phyloP scores from a whole-genome alignment of 1,139 yeast genomes.

The Protomyces pachydermus region DNA sequence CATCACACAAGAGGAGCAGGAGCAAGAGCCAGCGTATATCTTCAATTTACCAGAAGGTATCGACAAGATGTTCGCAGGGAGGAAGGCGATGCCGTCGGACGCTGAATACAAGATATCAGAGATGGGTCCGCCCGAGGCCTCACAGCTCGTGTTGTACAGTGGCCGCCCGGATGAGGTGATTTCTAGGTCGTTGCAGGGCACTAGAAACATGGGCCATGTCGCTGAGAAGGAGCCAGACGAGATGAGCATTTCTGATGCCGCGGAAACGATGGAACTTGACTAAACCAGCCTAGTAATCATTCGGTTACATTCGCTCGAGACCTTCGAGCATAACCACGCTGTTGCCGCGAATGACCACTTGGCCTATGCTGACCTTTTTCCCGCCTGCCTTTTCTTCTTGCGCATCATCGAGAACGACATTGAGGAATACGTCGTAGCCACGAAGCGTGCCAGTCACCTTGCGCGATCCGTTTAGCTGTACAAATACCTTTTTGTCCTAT shows the following conservation, averaged over 20 bases:
- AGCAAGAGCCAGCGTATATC: conserved; percentile 7
- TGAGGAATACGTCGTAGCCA: conserved; percentile 76
- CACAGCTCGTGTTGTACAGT: conserved; percentile 11
- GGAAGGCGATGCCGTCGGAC: neutral
- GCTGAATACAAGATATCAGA: neutral
- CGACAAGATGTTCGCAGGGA: conserved; percentile 13
- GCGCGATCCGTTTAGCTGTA: conserved; percentile 70
- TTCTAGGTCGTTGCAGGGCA: neutral
- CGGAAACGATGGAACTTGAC: conserved; percentile 12
- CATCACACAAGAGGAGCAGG: conserved; percentile 2
- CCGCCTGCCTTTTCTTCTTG: conserved; percentile 55
- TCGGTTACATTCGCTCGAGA: conserved; percentile 17
- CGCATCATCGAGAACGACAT: conserved; percentile 69
- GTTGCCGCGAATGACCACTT: conserved; percentile 47
- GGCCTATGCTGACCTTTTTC: conserved; percentile 53
- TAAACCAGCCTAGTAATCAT: neutral
- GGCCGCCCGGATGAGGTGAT: conserved; percentile 15
- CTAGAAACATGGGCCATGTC: neutral
- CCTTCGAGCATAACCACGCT: conserved; percentile 45
- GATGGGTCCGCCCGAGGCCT: neutral
- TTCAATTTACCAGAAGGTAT: conserved; percentile 12
- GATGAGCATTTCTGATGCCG: neutral
- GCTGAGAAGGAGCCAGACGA: neutral
- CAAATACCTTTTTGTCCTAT: conserved; percentile 59
- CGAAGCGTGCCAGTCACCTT: conserved; percentile 65